Evolutionary conservation across 75 land plant genomes (phyloP).

Genomic region (Cupressus sempervirens): DNA sequence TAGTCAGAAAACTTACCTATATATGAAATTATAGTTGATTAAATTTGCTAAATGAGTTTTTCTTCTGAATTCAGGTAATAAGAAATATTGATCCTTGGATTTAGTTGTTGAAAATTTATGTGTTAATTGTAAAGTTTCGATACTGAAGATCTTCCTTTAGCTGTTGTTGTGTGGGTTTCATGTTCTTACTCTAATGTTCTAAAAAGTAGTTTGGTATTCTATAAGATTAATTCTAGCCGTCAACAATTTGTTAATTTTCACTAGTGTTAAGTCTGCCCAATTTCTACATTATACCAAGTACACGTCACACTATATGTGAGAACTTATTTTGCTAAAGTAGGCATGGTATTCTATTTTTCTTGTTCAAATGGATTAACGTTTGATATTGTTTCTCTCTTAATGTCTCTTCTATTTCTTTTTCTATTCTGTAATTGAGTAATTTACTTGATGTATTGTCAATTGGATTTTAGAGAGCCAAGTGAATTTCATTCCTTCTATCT

Average conservation of each 20-base stretch:
- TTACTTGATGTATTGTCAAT: background rate
- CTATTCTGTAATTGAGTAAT: background rate
- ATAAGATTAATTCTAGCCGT: background rate
- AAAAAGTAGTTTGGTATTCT: background rate
- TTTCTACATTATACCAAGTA: background rate
- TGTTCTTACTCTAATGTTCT: background rate
- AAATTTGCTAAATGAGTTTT: background rate
- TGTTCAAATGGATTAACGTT: background rate
- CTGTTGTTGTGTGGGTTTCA: background rate
- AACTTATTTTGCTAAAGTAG: background rate
- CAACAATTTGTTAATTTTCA: no score
- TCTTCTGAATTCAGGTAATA: background rate
- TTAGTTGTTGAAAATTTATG: background rate
- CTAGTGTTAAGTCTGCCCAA: background rate
- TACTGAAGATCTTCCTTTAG: background rate
- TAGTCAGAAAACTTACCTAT: background rate
- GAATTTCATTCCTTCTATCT: background rate
- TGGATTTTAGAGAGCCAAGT: background rate
- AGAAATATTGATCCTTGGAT: background rate
- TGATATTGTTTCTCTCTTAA: background rate
- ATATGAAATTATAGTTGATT: background rate
- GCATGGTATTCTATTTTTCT: background rate
- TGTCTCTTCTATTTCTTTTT: background rate
- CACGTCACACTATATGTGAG: background rate
- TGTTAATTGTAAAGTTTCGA: background rate